phyloP scores from a whole-genome alignment of 2,329 filamentous ascomycete genomes.

The Ophiocordyceps unilateralis region DNA sequence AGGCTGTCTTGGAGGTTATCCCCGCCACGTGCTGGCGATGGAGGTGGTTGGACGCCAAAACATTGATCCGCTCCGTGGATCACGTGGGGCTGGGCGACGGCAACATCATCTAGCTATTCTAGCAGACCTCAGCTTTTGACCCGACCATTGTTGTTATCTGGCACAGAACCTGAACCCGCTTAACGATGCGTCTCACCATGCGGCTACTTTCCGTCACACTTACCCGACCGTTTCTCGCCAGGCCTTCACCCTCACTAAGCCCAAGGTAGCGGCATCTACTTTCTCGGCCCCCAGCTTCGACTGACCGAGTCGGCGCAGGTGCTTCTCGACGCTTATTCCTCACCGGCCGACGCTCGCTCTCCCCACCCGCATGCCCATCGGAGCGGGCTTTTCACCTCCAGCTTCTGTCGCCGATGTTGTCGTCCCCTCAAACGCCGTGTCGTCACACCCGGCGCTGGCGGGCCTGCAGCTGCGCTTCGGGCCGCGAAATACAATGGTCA shows the following conservation, averaged over 20 bases:
- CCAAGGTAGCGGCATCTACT: background rate
- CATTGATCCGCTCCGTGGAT: background rate
- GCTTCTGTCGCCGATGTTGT: slow-evolving; percentile 5
- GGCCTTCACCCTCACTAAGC: background rate
- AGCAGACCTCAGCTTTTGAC: too few species aligned
- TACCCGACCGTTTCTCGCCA: background rate
- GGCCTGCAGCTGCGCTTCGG: slow-evolving; percentile 38
- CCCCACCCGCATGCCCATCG: slow-evolving; percentile 7
- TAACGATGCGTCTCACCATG: background rate
- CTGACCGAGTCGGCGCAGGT: slow-evolving; percentile 11
- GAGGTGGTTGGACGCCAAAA: background rate
- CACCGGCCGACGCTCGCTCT: slow-evolving; percentile 28
- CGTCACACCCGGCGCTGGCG: slow-evolving; percentile 33
- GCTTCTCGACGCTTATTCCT: slow-evolving; percentile 30
- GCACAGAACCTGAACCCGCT: background rate
- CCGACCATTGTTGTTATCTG: background rate
- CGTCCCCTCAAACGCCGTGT: slow-evolving; percentile 18
- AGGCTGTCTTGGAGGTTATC: background rate
- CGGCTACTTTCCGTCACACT: background rate
- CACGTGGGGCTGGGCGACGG: background rate
- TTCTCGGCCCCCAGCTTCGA: background rate
- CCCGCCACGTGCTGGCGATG: too few species aligned
- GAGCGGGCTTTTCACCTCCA: slow-evolving; percentile 14
- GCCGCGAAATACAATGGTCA: slow-evolving; percentile 39
- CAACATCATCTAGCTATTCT: background rate